Percentiles rank a stretch among this genome's conserved stretches.
phyloP scores from a whole-genome alignment of 2,329 filamentous ascomycete genomes.

The Sporothrix schenckii region DNA sequence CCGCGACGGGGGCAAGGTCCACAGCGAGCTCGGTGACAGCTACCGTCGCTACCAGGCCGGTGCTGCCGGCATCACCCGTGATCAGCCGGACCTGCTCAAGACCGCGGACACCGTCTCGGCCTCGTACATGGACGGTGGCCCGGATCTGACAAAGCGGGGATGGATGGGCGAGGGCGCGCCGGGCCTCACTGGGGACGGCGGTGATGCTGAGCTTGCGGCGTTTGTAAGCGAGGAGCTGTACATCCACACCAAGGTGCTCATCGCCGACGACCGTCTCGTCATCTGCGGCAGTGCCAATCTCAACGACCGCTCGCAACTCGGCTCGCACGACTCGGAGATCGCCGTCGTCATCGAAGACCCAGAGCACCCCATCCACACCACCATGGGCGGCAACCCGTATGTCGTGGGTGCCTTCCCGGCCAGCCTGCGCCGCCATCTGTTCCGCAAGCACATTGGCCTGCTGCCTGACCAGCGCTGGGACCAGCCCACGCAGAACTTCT shows the following conservation, averaged over 20 bases:
- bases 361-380: constrained; percentile 63
- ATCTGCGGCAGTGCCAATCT: constrained; percentile 72
- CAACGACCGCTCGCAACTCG: constrained; percentile 73
- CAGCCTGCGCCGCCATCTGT: constrained; percentile 78
- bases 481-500: constrained; percentile 70
- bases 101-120: constrained; percentile 73
- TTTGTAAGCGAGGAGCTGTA: constrained; percentile 67
- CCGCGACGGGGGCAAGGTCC: constrained; percentile 32
- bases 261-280: constrained; percentile 78
- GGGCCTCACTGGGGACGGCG: constrained; percentile 35
- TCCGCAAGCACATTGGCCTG: constrained; percentile 86
- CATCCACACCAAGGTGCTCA: constrained; percentile 70
- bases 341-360: constrained; percentile 84
- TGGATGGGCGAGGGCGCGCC: constrained; percentile 42
- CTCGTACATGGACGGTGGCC: constrained; percentile 81
- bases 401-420: constrained; percentile 73
- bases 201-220: constrained; percentile 59
- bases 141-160: constrained; percentile 65
- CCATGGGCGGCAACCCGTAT: constrained; percentile 74
- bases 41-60: constrained; percentile 75
- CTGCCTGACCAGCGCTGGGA: constrained; percentile 72
- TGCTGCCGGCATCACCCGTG: constrained; percentile 50
- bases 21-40: constrained; percentile 47
- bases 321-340: constrained; percentile 84
- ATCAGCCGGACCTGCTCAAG: constrained; percentile 17